A percentile compares a stretch with the other conserved stretches of the same genome.
phyloP scores from a whole-genome alignment of 805 yeast genomes.

The Candida ascalaphidarum region DNA sequence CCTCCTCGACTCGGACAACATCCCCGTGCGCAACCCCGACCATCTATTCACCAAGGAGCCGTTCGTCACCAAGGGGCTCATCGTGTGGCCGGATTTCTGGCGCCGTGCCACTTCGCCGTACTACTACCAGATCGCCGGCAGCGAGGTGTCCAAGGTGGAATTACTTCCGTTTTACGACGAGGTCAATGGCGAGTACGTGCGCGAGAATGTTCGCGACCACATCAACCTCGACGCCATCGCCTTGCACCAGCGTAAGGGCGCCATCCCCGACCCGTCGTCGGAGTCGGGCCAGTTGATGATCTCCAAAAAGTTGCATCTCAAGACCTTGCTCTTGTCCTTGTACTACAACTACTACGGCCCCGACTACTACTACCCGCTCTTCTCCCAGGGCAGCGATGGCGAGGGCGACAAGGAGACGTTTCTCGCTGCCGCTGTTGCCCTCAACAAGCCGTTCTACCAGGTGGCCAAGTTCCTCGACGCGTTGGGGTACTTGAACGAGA shows the following conservation, averaged over 20 bases:
- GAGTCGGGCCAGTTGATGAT: conserved; percentile 33
- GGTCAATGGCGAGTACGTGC: conserved; percentile 11
- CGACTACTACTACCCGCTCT: conserved; percentile 25
- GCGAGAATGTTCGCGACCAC: too few relatives aligned
- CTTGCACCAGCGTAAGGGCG: conserved; percentile 20
- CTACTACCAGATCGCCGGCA: conserved; percentile 61
- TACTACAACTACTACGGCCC: conserved; percentile 32
- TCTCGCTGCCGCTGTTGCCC: conserved; percentile 31
- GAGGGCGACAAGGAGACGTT: conserved; percentile 37
- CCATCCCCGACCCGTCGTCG: conserved; percentile 28
- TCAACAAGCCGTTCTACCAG: conserved; percentile 27
- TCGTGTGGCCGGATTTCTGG: conserved; percentile 89
- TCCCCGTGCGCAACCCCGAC: conserved; percentile 62
- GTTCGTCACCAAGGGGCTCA: conserved; percentile 43
- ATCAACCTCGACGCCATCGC: conserved; percentile 5
- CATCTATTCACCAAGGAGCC: conserved; percentile 48
- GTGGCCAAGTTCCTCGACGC: conserved; percentile 42
- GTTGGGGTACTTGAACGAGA: conserved; percentile 33
- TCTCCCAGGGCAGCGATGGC: conserved; percentile 35
- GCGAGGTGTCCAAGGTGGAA: conserved; percentile 19
- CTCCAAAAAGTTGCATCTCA: conserved; percentile 21
- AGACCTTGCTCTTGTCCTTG: conserved; percentile 23
- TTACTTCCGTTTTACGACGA: conserved; percentile 28
- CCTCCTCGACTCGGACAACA: conserved; percentile 68
- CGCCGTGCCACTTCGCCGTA: conserved; percentile 71